Evolutionary conservation across 352 stramenopile genomes (phyloP).

Genomic region (Lagenidium sp.): DNA sequence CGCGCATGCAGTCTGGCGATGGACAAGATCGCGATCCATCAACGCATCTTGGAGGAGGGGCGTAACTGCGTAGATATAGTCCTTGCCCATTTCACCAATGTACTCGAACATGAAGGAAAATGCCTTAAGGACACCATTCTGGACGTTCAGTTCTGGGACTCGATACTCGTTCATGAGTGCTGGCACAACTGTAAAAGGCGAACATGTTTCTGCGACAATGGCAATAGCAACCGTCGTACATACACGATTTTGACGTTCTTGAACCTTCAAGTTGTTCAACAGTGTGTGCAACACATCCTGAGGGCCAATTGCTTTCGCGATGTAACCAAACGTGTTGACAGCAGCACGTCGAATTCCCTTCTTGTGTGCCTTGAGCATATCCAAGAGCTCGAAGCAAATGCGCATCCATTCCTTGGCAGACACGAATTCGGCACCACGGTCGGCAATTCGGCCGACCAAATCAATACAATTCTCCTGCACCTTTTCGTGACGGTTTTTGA

Average conservation of each 20-base stretch:
- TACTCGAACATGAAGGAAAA: constrained; percentile 99
- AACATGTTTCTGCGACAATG: constrained; percentile 99
- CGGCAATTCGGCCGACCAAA: constrained; percentile 97
- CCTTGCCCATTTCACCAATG: constrained; percentile 99
- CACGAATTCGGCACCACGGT: constrained; percentile 97
- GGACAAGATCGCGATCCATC: constrained; percentile 98
- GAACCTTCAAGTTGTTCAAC: constrained; percentile 99
- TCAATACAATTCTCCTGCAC: constrained; percentile 99
- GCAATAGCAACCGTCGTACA: constrained; percentile 99
- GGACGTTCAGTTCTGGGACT: constrained; percentile 98
- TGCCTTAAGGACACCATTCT: constrained; percentile 99
- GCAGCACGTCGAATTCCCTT: constrained; percentile 97
- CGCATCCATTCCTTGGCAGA: constrained; percentile 99
- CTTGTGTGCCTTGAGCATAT: constrained; percentile 99
- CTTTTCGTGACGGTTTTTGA: constrained; percentile 99
- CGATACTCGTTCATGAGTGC: constrained; percentile 99
- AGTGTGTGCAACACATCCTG: constrained; percentile 99
- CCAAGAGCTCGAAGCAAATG: constrained; percentile 99
- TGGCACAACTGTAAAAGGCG: constrained; percentile 98
- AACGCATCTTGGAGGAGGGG: constrained; percentile 98
- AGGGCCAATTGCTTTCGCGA: constrained; percentile 97
- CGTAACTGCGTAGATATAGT: constrained; percentile 99
- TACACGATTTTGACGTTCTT: constrained; percentile 98
- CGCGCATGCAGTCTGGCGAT: constrained; percentile 97
- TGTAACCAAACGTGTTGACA: constrained; percentile 99